Evolutionary conservation across 176 grass and related monocot species (phyloP).

Genomic region (Oryza rufipogon): DNA sequence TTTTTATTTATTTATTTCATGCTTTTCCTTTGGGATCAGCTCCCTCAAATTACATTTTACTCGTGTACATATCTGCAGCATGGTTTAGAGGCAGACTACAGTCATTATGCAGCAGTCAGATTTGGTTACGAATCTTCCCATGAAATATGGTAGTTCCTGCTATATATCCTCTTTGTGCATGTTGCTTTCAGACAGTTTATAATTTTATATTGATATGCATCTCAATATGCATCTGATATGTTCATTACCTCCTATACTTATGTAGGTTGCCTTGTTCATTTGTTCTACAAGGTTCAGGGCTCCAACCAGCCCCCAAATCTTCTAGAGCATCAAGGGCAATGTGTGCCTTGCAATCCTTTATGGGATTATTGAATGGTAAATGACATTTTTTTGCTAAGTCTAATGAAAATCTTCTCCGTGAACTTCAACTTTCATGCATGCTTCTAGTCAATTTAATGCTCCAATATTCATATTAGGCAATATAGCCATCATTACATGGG

Average conservation of each 20-base stretch:
- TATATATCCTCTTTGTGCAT: not conserved
- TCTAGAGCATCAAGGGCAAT: conserved; percentile 66
- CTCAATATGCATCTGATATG: conserved; percentile 15
- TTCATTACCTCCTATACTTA: conserved; percentile 23
- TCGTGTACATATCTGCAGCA: conserved; percentile 50
- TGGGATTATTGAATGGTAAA: conserved; percentile 67
- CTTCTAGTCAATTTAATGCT: conserved; percentile 13
- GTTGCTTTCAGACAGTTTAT: conserved; percentile 6
- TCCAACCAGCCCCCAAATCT: conserved; percentile 66
- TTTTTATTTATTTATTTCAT: not conserved
- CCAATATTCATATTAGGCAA: not conserved
- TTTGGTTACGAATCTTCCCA: conserved; percentile 45
- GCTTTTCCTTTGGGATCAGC: not conserved
- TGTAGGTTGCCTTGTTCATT: conserved; percentile 80
- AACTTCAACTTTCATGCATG: not conserved
- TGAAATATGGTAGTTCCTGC: conserved; percentile 59
- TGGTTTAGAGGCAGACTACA: conserved; percentile 56
- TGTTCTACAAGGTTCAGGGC: conserved; percentile 70
- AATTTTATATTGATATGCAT: conserved; percentile 7
- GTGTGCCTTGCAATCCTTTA: conserved; percentile 57
- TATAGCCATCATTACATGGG: not conserved
- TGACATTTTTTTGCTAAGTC: not conserved
- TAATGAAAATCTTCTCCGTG: not conserved
- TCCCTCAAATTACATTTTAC: conserved; percentile 10
- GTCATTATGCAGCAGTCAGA: conserved; percentile 62